Evolutionary conservation across 1,284 basidiomycete genomes (phyloP).

Genomic region (Irpex lacteus): DNA sequence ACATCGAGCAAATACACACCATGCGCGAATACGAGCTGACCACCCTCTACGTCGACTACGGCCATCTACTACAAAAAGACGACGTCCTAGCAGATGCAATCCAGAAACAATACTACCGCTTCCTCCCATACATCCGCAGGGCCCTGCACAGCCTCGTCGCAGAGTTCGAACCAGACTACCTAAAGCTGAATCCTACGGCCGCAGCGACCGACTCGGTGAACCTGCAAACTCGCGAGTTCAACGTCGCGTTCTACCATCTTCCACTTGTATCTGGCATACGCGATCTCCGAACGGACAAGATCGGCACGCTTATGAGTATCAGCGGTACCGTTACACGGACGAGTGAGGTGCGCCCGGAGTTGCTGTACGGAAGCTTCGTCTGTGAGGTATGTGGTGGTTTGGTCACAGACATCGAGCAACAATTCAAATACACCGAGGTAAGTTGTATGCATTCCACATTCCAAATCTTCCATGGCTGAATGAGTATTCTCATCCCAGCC

Average conservation of each 20-base stretch:
- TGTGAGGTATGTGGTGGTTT: slow-evolving; percentile 87
- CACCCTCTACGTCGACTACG: slow-evolving; percentile 95
- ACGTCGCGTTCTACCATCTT: slow-evolving; percentile 95
- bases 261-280: slow-evolving; percentile 93
- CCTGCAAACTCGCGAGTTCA: slow-evolving; percentile 90
- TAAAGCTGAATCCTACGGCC: slow-evolving; percentile 85
- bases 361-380: slow-evolving; percentile 91
- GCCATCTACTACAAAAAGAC: slow-evolving; percentile 86
- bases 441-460: slow-evolving; percentile 10
- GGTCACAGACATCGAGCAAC: slow-evolving; percentile 96
- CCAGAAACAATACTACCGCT: slow-evolving; percentile 93
- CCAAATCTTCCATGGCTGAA: slow-evolving; percentile 4
- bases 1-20: slow-evolving; percentile 89
- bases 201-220: slow-evolving; percentile 81
- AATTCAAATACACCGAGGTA: slow-evolving; percentile 99
- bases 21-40: slow-evolving; percentile 93
- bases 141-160: slow-evolving; percentile 89
- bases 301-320: slow-evolving; percentile 91
- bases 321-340: slow-evolving; percentile 97
- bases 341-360: slow-evolving; percentile 94
- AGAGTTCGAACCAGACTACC: slow-evolving; percentile 87
- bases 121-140: slow-evolving; percentile 90
- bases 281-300: slow-evolving; percentile 90
- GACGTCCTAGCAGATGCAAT: slow-evolving; percentile 93
- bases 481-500: slow-evolving; percentile 51